Percentiles rank a stretch among this genome's conserved stretches.
Conservation (phyloP, 2,329 filamentous ascomycete genomes). For the Claviceps humidiphila region DNA sequence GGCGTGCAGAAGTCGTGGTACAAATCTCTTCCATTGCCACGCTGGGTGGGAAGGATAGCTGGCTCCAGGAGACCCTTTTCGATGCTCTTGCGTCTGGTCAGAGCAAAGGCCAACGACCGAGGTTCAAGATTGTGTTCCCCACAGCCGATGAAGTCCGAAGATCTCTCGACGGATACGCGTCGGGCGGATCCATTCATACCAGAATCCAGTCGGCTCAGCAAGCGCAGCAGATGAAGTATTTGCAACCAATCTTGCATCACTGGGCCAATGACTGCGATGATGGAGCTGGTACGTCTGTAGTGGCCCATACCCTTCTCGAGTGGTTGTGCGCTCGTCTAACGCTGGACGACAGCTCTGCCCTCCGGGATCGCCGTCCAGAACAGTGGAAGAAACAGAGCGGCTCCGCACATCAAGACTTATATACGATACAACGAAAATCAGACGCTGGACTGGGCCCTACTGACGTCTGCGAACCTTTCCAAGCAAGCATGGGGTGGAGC, state of each 20-base stretch:
- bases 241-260: slow-evolving; percentile 57
- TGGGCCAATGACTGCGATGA: slow-evolving; percentile 52
- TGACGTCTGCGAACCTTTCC: slow-evolving; percentile 85
- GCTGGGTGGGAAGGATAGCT: slow-evolving; percentile 54
- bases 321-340: neutral
- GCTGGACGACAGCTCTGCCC: slow-evolving; percentile 14
- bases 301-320: neutral
- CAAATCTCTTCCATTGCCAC: slow-evolving; percentile 77
- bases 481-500: slow-evolving; percentile 79
- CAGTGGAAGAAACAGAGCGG: slow-evolving; percentile 53
- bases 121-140: slow-evolving; percentile 66
- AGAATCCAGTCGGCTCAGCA: slow-evolving; percentile 60
- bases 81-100: slow-evolving; percentile 27
- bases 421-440: slow-evolving; percentile 45
- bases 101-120: slow-evolving; percentile 23
- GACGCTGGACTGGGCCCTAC: slow-evolving; percentile 66
- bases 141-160: slow-evolving; percentile 64
- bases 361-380: slow-evolving; percentile 21
- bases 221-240: slow-evolving; percentile 57
- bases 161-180: slow-evolving; percentile 65
- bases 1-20: slow-evolving; percentile 36
- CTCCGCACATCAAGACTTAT: slow-evolving; percentile 85
- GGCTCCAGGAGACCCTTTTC: slow-evolving; percentile 57
- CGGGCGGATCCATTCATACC: slow-evolving; percentile 70
- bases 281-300: slow-evolving; percentile 14